Conservation (phyloP, 2,329 filamentous ascomycete species). For the Diaporthe citrichinensis region DNA sequence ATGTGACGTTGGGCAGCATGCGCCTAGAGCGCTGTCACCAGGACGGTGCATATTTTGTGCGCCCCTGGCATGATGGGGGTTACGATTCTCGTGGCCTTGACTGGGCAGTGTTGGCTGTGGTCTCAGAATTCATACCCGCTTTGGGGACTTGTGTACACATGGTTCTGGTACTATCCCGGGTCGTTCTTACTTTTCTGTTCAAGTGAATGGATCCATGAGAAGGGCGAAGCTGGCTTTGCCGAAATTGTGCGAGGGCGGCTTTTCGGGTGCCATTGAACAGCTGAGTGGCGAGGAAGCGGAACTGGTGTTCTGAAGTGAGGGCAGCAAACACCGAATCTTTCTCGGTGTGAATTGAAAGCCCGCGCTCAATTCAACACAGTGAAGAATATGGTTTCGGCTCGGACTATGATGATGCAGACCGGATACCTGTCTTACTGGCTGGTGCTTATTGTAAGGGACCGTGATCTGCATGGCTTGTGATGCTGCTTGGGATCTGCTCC, state of each 20-base stretch:
- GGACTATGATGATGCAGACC: not conserved
- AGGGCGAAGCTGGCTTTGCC: not conserved
- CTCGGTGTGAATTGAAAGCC: not conserved
- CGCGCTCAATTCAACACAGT: not conserved
- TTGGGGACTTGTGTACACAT: not conserved
- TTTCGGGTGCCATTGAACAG: no score
- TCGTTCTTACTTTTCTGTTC: no score
- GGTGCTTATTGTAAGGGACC: not conserved
- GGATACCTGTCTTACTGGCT: not conserved
- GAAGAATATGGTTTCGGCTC: not conserved
- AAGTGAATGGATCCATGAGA: not conserved
- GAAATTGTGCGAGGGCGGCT: not conserved
- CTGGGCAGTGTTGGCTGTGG: not conserved
- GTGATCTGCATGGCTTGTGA: not conserved
- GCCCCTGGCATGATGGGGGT: not conserved
- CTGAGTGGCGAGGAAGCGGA: no score
- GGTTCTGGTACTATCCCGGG: no score
- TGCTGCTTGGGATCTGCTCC: slow-evolving; percentile 4
- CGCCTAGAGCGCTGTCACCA: slow-evolving; percentile 7
- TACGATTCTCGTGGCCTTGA: not conserved
- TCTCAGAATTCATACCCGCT: not conserved
- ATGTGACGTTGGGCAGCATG: slow-evolving; percentile 13
- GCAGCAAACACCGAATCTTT: not conserved
- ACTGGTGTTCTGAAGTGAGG: not conserved
- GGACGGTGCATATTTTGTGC: not conserved